Evolutionary conservation across 2,329 filamentous ascomycete genomes (phyloP), one percentile per base, ranked within the genome.

Genomic region (Colletotrichum gigasporum): DNA sequence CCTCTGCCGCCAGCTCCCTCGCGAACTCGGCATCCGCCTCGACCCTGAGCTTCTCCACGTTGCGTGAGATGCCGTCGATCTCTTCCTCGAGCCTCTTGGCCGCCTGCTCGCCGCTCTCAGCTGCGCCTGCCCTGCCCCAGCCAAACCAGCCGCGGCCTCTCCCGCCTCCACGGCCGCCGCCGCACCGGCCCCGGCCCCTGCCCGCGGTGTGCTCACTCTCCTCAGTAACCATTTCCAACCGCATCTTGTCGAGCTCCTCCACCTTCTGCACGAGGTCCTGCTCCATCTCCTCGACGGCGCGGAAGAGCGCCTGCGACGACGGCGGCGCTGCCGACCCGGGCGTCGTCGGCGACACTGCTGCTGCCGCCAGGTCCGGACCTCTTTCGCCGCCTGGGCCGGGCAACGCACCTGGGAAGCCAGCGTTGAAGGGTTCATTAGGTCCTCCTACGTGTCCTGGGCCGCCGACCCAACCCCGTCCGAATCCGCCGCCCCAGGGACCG

Each of bases 21-120:
- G 81, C 83, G 64, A 81, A 81, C 65, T 80, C 77, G 69, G 79
- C 83, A 54, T 86, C 82, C 2, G 79, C 82, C 70, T 83, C 78
- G 5, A 82, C 64, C 63, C 76, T 72, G 57, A 84, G 60, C 58
- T 67, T 59, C 53, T 80, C 76, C 24, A 84, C 68, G 47, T 75
- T 73, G 11, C 68, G 65, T 41, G 76, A 76, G 57, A 86, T 68
- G 30, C 71, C 72, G 59, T 79, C 75, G 39, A 83, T 71, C 67
- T 79, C 77, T 62, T 68, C 72, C 54, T 77, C 76, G 47, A 80
- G 65, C 64, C 50, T 64, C 34, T 59, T 51, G 24, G 70, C 71
- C 32, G 16, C n/a, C 54, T 61, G 34, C 6, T 55, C 54, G 9
- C 32, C 16, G 1, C 42, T 26, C 6, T 45, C 47, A 34, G 14